Base-by-base conservation (phyloP, 176 grass and related monocot genomes). In the Eremochloa ophiuroides region DNA sequence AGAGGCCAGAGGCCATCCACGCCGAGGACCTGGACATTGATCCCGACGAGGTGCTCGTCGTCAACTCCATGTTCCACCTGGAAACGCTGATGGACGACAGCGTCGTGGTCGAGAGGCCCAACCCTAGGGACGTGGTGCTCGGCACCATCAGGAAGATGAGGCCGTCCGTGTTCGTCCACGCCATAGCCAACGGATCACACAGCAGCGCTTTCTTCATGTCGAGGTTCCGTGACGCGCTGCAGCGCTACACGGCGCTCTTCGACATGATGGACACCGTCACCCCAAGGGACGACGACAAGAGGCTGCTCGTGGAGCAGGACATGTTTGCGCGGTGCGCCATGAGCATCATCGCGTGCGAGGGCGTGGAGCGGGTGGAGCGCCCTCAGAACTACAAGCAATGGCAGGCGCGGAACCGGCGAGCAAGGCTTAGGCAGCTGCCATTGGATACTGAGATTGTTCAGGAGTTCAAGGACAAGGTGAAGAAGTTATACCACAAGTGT, bases 321-420 rank as follows among this genome's bases (percentile, higher is more conserved):
- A 15, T 91, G 1, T 31, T 84, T 0, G 89, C 84, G 0, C 71
- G 39, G 0, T 39, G 4, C 18, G 89, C 56, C 25, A 43, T 71
- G 0, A 91, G 87, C n/a, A 62, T 77, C 50, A 71, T 91, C 11
- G 85, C 89, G 47, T 91, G 89, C 10, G 89, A 91, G 76, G 85
- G 85, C 2, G 18, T 39, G 4, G 80, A 87, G 34, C 29, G 85
- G 27, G 89, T 91, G 15, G 43, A 81, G 25, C 77, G 85, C 5
- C 70, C 75, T 0, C 85, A 91, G 64, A 84, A 76, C 9, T 91
- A n/a, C n/a, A n/a, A n/a, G n/a, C n/a, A n/a, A n/a, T n/a, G n/a
- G n/a, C n/a, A n/a, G n/a, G n/a, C n/a, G 7, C 65, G 81, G 4
- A 64, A 64, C 55, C 53, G 39, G 0, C 81, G 89, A 7, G 81